These are phyloP conservation scores for Morella rubra DNA, from an alignment of 306 rosid species.

Conservation along the genomic window DNA sequence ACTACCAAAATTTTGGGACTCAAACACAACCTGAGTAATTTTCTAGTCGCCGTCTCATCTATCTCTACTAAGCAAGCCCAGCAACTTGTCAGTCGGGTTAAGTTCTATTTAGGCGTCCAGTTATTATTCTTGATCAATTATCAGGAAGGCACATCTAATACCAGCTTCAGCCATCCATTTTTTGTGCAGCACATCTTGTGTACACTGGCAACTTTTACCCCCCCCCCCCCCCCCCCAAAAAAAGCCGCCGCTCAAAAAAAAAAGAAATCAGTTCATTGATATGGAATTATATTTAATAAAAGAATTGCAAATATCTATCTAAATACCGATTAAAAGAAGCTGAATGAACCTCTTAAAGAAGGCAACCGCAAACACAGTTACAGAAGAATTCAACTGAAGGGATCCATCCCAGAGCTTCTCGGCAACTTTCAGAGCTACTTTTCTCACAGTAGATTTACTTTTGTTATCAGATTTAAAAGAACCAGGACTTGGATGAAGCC, in stretches of 20 bases:
- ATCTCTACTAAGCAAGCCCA: too few relatives aligned
- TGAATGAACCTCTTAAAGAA: conserved; percentile 31
- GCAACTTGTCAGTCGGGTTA: not conserved
- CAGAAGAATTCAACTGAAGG: conserved; percentile 29
- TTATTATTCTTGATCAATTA: not conserved
- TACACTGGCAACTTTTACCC: too few relatives aligned
- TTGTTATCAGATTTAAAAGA: conserved; percentile 1
- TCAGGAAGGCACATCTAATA: not conserved
- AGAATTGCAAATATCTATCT: not conserved
- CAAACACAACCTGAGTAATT: too few relatives aligned
- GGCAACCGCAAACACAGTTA: conserved; percentile 27
- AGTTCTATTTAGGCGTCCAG: not conserved
- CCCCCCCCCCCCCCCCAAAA: too few relatives aligned
- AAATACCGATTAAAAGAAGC: not conserved
- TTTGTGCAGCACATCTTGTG: too few relatives aligned
- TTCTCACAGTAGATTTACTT: conserved; percentile 4
- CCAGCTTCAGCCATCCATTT: too few relatives aligned
- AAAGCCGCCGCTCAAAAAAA: too few relatives aligned
- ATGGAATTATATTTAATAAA: not conserved
- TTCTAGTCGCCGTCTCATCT: not conserved
- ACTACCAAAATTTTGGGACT: too few relatives aligned
- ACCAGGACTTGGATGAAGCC: conserved; percentile 15
- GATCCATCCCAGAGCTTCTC: conserved; percentile 31
- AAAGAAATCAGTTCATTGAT: not conserved
- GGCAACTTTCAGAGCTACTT: conserved; percentile 13